Evolutionary conservation across 2,329 filamentous ascomycete species (phyloP), one percentile per base, ranked within the genome.

Genomic region (Colletotrichum higginsianum): DNA sequence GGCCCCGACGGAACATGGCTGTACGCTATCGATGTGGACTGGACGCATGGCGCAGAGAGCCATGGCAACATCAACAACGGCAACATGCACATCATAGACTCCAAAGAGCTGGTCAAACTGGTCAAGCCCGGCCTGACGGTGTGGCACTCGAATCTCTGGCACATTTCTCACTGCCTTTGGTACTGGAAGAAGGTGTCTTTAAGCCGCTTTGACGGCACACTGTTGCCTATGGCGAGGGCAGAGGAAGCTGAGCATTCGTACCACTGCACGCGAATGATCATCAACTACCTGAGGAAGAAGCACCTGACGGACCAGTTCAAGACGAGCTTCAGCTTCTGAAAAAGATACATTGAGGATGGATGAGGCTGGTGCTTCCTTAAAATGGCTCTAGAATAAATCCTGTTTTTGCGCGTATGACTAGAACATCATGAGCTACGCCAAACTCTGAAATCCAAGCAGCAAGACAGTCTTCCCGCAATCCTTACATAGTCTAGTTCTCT

Each of bases 31-130:
- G 49, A 52, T 21, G 49, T 52, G 49, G 49, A 52, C n/a, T 52
- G 49, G 49, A 52, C 49, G n/a, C 49, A 52, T 21, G 49, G 49
- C n/a, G 49, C 49, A 12, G 49, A 52, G 49, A 52, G 49, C n/a
- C 49, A 52, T 21, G 49, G 49, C 49, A 52, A 52, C 49, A 52
- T 52, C 49, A 52, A 52, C 49, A 52, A 52, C 49, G 49, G 49
- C 49, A 52, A 21, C 49, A 52, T 52, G 49, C 21, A 52, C 49
- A 52, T 52, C 12, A 52, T 52, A 52, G 49, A 52, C n/a, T 52
- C 49, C 4, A 52, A 21, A 12, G 49, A 52, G 49, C 49, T 52
- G n/a, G 49, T 52, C 15, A 52, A 52, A 13, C 49, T 52, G 49
- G 49, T 52, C 49, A 52, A 26, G 16, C 49, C 49, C n/a, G 21